Percentiles rank a stretch among this genome's conserved stretches.
phyloP scores from a whole-genome alignment of 2,329 filamentous ascomycete species.

The Colletotrichum sp. region DNA sequence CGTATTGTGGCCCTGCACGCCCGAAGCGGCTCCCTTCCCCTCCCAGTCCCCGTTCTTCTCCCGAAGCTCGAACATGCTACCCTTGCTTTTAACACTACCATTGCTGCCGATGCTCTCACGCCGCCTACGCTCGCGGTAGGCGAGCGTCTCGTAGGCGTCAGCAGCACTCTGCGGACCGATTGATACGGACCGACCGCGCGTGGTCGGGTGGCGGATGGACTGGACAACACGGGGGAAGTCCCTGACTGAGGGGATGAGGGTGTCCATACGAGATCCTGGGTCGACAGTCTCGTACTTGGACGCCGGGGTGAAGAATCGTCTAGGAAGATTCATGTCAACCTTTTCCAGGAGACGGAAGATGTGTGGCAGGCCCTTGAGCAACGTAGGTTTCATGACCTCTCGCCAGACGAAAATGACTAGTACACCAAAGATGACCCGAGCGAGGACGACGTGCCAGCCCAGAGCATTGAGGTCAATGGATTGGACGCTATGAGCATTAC shows the following conservation, averaged over 20 bases:
- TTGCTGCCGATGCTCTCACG: constrained; percentile 61
- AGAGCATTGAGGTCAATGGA: constrained; percentile 71
- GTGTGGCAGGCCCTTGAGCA: constrained; percentile 81
- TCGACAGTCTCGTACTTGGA: constrained; percentile 88
- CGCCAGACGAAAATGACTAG: constrained; percentile 88
- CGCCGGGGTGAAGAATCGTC: constrained; percentile 89
- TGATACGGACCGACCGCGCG: constrained; percentile 79
- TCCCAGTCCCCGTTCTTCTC: constrained; percentile 43
- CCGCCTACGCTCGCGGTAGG: constrained; percentile 76
- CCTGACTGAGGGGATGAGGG: constrained; percentile 87
- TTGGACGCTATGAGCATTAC: constrained; percentile 50
- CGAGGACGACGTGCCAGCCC: constrained; percentile 66
- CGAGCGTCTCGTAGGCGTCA: constrained; percentile 93
- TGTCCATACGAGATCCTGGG: constrained; percentile 73
- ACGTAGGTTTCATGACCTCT: constrained; percentile 82
- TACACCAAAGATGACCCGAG: constrained; percentile 80
- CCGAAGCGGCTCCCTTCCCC: constrained; percentile 46
- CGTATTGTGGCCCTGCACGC: constrained; percentile 46
- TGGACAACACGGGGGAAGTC: constrained; percentile 84
- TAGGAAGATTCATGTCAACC: constrained; percentile 78
- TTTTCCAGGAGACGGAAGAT: constrained; percentile 87
- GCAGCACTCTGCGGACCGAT: constrained; percentile 95
- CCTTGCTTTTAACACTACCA: constrained; percentile 48
- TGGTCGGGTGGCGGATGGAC: constrained; percentile 76
- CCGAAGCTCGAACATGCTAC: constrained; percentile 46